A percentile compares a stretch with the other conserved stretches of the same genome.
phyloP scores from a whole-genome alignment of 1,139 yeast species.

The Pichia sp. region DNA sequence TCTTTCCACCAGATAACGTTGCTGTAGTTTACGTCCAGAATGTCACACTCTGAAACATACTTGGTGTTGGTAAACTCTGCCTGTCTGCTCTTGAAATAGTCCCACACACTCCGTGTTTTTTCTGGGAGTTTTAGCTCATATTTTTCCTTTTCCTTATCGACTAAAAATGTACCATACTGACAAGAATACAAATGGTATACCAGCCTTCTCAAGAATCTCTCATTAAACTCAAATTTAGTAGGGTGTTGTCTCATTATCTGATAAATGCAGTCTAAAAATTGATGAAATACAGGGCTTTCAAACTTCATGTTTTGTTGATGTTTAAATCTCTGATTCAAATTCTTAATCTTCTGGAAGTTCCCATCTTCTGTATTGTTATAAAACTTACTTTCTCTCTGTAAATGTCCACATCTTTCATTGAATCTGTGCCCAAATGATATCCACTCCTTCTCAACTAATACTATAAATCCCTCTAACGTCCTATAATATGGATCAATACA shows the following conservation, averaged over 20 bases:
- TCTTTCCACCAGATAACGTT: constrained; percentile 31
- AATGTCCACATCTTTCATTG: constrained; percentile 73
- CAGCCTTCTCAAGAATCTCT: constrained; percentile 74
- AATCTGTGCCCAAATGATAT: constrained; percentile 89
- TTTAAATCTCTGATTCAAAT: constrained; percentile 36
- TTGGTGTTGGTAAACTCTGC: constrained; percentile 58
- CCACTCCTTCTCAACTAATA: constrained; percentile 91
- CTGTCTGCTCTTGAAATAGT: constrained; percentile 73
- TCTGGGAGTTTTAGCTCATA: constrained; percentile 34
- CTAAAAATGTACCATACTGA: constrained; percentile 87
- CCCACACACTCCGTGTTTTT: constrained; percentile 83
- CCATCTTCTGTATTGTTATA: constrained; percentile 27
- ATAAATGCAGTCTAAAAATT: constrained; percentile 82
- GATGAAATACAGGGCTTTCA: constrained; percentile 88
- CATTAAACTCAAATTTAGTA: constrained; percentile 73
- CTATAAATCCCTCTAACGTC: constrained; percentile 80
- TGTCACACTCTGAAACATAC: constrained; percentile 28
- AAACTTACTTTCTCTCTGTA: constrained; percentile 39
- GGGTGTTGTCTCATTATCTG: constrained; percentile 74
- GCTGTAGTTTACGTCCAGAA: constrained; percentile 20
- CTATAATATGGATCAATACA: constrained; percentile 88
- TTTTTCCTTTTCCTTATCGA: constrained; percentile 65
- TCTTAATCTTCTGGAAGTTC: constrained; percentile 25
- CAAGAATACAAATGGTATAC: constrained; percentile 88
- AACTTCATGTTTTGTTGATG: constrained; percentile 41